Evolutionary conservation across 2,329 filamentous ascomycete species (phyloP).

Genomic region (Trichoderma koningii): DNA sequence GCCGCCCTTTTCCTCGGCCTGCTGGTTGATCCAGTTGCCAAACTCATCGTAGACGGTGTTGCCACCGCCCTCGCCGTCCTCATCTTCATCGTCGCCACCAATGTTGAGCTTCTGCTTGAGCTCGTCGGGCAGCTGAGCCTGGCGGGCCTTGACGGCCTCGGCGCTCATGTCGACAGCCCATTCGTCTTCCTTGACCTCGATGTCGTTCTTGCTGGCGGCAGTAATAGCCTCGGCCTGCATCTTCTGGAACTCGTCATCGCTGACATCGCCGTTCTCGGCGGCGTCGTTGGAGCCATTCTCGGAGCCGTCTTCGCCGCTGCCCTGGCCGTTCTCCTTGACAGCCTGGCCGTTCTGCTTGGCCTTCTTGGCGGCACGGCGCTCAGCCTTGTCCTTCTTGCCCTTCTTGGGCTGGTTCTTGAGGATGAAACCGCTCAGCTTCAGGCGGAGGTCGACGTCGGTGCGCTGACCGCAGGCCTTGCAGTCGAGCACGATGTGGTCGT

Average conservation of each 20-base stretch:
- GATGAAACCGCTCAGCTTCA: conserved; percentile 97
- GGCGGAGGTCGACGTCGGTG: conserved; percentile 84
- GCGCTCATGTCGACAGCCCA: conserved; percentile 98
- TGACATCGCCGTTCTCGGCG: conserved; percentile 65
- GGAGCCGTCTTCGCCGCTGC: conserved; percentile 58
- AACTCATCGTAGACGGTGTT: conserved; percentile 85
- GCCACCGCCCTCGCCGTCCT: conserved; percentile 73
- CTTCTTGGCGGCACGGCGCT: conserved; percentile 85
- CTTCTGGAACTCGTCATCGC: conserved; percentile 89
- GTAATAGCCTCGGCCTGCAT: conserved; percentile 68
- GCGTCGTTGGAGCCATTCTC: conserved; percentile 54
- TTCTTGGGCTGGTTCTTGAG: conserved; percentile 92
- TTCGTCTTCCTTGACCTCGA: conserved; percentile 77
- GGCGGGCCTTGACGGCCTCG: conserved; percentile 91
- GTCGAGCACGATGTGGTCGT: conserved; percentile 87
- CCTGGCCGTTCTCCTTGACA: conserved; percentile 56
- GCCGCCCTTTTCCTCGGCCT: conserved; percentile 70
- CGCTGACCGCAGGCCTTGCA: conserved; percentile 98
- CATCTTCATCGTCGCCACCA: conserved; percentile 75
- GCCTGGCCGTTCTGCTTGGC: conserved; percentile 73
- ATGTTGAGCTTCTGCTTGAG: conserved; percentile 90
- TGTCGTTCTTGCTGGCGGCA: conserved; percentile 52
- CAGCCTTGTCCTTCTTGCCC: conserved; percentile 96
- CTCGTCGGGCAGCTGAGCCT: conserved; percentile 88
- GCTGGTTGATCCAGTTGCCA: conserved; percentile 84